A percentile compares a stretch with the other conserved stretches of the same genome.
These are phyloP conservation scores for Penicillium sp. DNA, from an alignment of 2,329 filamentous ascomycete species.

Conservation along the genomic window DNA sequence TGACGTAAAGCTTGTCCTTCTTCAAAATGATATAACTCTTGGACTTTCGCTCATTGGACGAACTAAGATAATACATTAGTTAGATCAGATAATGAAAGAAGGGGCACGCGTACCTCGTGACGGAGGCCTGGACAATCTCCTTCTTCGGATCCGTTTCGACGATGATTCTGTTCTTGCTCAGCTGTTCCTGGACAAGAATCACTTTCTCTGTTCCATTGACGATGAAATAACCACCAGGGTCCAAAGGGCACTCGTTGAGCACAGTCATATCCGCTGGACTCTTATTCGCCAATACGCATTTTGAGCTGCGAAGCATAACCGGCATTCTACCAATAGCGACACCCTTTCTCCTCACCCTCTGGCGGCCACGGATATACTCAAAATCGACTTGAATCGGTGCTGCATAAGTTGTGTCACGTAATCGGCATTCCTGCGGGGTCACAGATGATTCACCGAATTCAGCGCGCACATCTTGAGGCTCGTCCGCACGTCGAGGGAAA, in stretches of 20 bases:
- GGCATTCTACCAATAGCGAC: constrained; percentile 89
- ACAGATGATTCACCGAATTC: constrained; percentile 58
- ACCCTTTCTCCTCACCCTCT: constrained; percentile 72
- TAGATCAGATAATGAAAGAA: neutral
- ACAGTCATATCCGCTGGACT: constrained; percentile 86
- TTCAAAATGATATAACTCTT: constrained; percentile 96
- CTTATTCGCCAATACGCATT: constrained; percentile 83
- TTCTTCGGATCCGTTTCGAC: constrained; percentile 94
- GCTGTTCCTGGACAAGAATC: constrained; percentile 95
- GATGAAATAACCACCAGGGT: constrained; percentile 97
- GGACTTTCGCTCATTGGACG: constrained; percentile 95
- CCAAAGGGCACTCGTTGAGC: constrained; percentile 93
- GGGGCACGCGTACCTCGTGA: constrained; percentile 64
- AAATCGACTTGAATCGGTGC: constrained; percentile 94
- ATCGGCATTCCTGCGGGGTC: constrained; percentile 93
- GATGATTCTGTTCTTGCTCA: constrained; percentile 99
- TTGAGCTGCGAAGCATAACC: constrained; percentile 95
- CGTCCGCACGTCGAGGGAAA: constrained; percentile 77
- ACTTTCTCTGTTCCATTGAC: constrained; percentile 98
- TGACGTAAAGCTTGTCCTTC: constrained; percentile 86
- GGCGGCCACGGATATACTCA: constrained; percentile 81
- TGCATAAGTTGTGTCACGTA: constrained; percentile 97
- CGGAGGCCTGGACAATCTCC: constrained; percentile 89
- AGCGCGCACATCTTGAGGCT: constrained; percentile 60
- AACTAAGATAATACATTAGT: constrained; percentile 61